Evolutionary conservation across 2,329 filamentous ascomycete species (phyloP), one percentile per base, ranked within the genome.

Genomic region (Claviceps sp.): DNA sequence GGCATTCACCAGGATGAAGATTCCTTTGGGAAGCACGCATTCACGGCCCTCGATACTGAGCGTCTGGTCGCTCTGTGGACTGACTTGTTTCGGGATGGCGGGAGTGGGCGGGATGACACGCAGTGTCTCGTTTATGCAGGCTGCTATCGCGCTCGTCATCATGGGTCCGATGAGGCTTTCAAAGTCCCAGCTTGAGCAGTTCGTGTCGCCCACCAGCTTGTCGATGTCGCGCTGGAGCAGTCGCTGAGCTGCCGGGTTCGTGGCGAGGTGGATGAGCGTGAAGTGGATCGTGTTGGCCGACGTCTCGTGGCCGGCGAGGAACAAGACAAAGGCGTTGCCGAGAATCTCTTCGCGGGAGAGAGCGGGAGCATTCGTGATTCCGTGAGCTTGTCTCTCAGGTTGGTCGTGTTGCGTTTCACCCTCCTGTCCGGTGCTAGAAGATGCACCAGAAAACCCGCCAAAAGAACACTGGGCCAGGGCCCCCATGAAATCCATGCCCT

Each of bases 241-340:
- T 24, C 77, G 74, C 61, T 93, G 87, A 1, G 76, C 76, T 1
- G 70, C 66, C 5, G 79, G 79, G 59, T 83, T 76, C 59, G 80
- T 76, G 14, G 86, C 87, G 5, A 91, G 75, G 58, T 81, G 75
- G 38, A 88, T 63, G 4, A 89, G 67, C 2, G 81, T 74, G 62
- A 87, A 89, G 67, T 90, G 84, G 41, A 89, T 72, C 4, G 79
- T 77, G 64, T 87, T 88, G 47, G 86, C 86, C 2, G 85, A 85
- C 1, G 87, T 90, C 66, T 93, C 87, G 65, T 93, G 86, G 13
- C 87, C 87, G 0, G 87, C 87, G 1, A 90, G 72, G 54, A 79
- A 73, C 66, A 82, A 79, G 59, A 83, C 71, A 56, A 84, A 84
- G 20, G 84, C 80, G 61, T 89, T 89, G 49, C 85, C 84, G 30